Evolutionary conservation across 441 rosid species (phyloP), one percentile per base, ranked within the genome.

Genomic region (Jatropha multifida): DNA sequence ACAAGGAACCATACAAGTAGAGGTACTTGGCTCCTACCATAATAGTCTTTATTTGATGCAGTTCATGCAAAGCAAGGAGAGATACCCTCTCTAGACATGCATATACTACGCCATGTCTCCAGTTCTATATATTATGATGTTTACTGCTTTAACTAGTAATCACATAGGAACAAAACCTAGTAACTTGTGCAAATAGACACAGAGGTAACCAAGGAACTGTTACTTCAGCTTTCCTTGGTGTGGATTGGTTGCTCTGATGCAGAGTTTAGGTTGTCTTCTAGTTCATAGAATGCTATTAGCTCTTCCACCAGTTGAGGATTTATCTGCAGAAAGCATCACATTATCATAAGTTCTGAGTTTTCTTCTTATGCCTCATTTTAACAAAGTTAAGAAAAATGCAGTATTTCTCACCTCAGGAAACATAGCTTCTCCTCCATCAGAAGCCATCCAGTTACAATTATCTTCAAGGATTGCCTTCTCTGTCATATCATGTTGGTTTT

Each of bases 321-420:
- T 51, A 13, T 17, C 76, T 63, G 60, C 76, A 73, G 63, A 65
- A 64, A 49, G 23, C 32, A 72, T 32, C 59, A 48, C 9, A n/a
- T 14, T 23, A 44, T 13, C 4, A 41, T 71, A 14, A 71, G 52
- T 44, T 41, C 14, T 0, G 40, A 64, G 17, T 15, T 49, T 48
- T 42, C 59, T 15, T 48, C 59, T 68, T 17, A 7, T 26, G 11
- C 13, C 13, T 62, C 41, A 27, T 59, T 26, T 49, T 18, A 44
- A 27, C 20, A 66, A 2, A 68, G 32, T 13, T 14, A 62, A 52
- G 6, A 68, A 46, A 7, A 3, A 18, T 32, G n/a, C n/a, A 14
- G 2, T 8, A 13, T 62, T 62, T 62, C 65, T 62, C n/a, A 62
- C 65, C 65, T 14, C 41, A 62, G 65, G n/a, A 37, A 62, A 62